Percentiles rank a stretch among this genome's conserved stretches.
Evolutionary conservation across 768 basidiomycete species (phyloP).

Genomic region (Kondoa malvinella): DNA sequence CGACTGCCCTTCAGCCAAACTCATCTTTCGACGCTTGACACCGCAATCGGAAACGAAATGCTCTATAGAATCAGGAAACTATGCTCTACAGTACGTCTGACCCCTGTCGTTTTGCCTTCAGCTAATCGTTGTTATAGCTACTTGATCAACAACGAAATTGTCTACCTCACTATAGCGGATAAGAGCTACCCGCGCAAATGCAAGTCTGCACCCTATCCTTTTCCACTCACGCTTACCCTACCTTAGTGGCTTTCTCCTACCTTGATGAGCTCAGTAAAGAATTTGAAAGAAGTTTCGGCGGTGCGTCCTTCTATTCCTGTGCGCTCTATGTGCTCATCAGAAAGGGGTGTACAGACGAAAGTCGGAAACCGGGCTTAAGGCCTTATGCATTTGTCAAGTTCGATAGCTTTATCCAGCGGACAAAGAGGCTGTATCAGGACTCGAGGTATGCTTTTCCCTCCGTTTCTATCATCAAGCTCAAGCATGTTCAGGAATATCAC

Average conservation of each 20-base stretch:
- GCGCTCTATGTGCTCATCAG: background rate
- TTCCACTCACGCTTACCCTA: no score
- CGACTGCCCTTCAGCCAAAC: no score
- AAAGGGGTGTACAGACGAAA: slow-evolving; percentile 9
- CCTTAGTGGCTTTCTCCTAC: slow-evolving; percentile 93
- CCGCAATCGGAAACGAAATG: slow-evolving; percentile 88
- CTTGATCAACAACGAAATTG: slow-evolving; percentile 81
- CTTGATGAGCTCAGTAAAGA: slow-evolving; percentile 94
- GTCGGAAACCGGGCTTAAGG: slow-evolving; percentile 70
- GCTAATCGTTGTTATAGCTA: no score
- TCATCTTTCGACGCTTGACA: slow-evolving; percentile 85
- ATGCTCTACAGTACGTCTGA: slow-evolving; percentile 74
- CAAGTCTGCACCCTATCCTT: no score
- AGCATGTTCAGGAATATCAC: slow-evolving; percentile 11
- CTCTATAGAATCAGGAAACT: slow-evolving; percentile 86
- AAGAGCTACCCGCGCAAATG: slow-evolving; percentile 49
- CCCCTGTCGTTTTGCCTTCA: no score
- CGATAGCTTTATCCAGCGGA: slow-evolving; percentile 98
- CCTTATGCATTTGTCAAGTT: slow-evolving; percentile 99
- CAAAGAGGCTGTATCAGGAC: slow-evolving; percentile 83
- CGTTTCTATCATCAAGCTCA: no score
- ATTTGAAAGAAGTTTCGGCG: slow-evolving; percentile 69
- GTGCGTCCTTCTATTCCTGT: background rate
- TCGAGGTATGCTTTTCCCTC: slow-evolving; percentile 53
- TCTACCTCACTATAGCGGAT: slow-evolving; percentile 87